Evolutionary conservation across 345 rosid species (phyloP).

Genomic region (Noccaea bulbosa): DNA sequence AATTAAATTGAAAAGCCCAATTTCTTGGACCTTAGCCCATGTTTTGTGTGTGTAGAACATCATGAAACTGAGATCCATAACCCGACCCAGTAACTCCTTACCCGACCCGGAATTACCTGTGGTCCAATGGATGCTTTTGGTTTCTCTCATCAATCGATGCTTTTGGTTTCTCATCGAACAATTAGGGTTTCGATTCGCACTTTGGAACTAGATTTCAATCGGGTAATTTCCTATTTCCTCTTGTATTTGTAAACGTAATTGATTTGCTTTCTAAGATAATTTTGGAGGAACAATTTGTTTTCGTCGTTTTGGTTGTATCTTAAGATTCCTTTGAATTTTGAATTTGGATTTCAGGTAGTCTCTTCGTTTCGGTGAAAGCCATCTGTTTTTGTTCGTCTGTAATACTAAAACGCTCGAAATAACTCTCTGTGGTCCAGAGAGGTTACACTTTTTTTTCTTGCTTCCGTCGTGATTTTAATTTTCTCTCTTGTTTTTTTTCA

Average conservation of each 20-base stretch:
- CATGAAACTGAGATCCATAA: background rate
- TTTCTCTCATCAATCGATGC: constrained; percentile 29
- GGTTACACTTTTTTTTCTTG: background rate
- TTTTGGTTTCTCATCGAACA: constrained; percentile 11
- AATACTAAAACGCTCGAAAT: background rate
- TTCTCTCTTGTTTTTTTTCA: constrained; percentile 19
- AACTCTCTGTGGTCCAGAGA: background rate
- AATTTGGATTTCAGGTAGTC: too few relatives aligned
- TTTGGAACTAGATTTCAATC: constrained; percentile 17
- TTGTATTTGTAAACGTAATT: background rate
- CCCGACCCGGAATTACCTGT: constrained; percentile 43
- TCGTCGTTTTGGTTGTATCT: constrained; percentile 1
- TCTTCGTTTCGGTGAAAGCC: too few relatives aligned
- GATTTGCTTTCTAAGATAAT: background rate
- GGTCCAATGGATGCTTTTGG: constrained; percentile 35
- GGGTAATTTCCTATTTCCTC: constrained; percentile 26
- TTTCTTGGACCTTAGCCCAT: background rate
- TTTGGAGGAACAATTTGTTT: background rate
- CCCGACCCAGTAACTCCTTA: constrained; percentile 6
- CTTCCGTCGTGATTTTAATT: constrained; percentile 19
- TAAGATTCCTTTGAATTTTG: background rate
- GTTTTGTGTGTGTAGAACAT: background rate
- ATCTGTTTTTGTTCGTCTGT: too few relatives aligned
- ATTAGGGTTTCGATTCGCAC: constrained; percentile 39
- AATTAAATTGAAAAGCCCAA: constrained; percentile 1